A percentile compares a stretch with the other conserved stretches of the same genome.
Evolutionary conservation across 2,329 filamentous ascomycete genomes (phyloP).

Genomic region (Calonectria honghensis): DNA sequence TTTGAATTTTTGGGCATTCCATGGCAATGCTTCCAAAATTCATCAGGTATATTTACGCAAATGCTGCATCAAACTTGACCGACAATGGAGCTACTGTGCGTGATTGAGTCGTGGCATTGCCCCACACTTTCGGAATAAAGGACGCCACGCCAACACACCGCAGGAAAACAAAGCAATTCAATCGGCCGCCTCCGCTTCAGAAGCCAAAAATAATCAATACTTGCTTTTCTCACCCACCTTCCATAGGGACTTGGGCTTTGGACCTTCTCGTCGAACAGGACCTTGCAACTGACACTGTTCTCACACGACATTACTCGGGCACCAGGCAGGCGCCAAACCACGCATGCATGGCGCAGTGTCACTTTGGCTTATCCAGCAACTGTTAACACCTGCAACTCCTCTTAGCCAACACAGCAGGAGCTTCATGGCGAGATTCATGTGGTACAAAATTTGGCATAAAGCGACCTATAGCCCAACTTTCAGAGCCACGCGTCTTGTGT

Average conservation of each 20-base stretch:
- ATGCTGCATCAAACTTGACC: neutral
- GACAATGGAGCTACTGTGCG: neutral
- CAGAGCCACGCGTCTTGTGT: no score
- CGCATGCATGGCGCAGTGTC: no score
- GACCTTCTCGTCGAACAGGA: neutral
- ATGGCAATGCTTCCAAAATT: no score
- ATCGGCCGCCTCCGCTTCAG: neutral
- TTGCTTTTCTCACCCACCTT: neutral
- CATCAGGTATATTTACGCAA: no score
- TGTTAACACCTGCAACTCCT: no score
- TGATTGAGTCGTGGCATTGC: conserved; percentile 18
- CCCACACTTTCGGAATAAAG: conserved; percentile 12
- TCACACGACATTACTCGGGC: neutral
- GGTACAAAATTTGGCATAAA: no score
- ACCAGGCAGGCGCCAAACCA: no score
- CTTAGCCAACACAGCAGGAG: no score
- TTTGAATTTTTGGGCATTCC: neutral
- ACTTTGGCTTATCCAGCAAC: no score
- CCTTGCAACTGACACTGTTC: neutral
- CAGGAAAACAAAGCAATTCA: conserved; percentile 7
- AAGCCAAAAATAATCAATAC: neutral
- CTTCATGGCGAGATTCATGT: no score
- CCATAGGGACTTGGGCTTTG: neutral
- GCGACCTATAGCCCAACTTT: no score
- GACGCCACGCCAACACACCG: conserved; percentile 10